Percentiles rank a stretch among this genome's conserved stretches.
Evolutionary conservation across 805 yeast genomes (phyloP).

Genomic region (Torulaspora gathmanii): DNA sequence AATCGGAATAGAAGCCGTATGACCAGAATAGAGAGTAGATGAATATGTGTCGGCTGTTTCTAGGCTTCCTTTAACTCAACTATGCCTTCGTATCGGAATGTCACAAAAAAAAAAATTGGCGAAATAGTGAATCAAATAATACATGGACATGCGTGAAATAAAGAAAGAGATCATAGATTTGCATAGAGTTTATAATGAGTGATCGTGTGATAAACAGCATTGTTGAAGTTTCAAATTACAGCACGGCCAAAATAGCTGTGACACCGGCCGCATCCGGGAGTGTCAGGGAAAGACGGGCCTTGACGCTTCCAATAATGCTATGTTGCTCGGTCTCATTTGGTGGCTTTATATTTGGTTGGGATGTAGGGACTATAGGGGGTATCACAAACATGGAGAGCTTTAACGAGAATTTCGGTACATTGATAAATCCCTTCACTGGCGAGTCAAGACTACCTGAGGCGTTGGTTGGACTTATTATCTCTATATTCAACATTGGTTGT

Average conservation of each 20-base stretch:
- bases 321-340: slow-evolving; percentile 63
- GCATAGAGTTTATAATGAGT: not conserved
- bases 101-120: slow-evolving; percentile 1
- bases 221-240: not conserved
- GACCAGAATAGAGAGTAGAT: too few relatives aligned
- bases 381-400: slow-evolving; percentile 58
- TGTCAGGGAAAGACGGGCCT: not conserved
- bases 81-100: not conserved
- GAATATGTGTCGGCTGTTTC: not conserved
- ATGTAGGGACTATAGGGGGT: slow-evolving; percentile 74
- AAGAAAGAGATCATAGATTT: too few relatives aligned
- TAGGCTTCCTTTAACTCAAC: not conserved
- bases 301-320: slow-evolving; percentile 21
- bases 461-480: slow-evolving; percentile 47
- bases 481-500: slow-evolving; percentile 63
- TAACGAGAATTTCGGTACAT: slow-evolving; percentile 46
- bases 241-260: not conserved
- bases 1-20: too few relatives aligned
- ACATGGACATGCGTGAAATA: too few relatives aligned
- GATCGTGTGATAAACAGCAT: not conserved
- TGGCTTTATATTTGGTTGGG: slow-evolving; percentile 72
- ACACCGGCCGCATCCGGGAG: slow-evolving; percentile 1
- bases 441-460: slow-evolving; percentile 38
- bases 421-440: slow-evolving; percentile 27
- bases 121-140: not conserved